Percentiles rank a stretch among this genome's conserved stretches.
phyloP scores from a whole-genome alignment of 169 alveolate genomes.

The Eimeria brunetti region DNA sequence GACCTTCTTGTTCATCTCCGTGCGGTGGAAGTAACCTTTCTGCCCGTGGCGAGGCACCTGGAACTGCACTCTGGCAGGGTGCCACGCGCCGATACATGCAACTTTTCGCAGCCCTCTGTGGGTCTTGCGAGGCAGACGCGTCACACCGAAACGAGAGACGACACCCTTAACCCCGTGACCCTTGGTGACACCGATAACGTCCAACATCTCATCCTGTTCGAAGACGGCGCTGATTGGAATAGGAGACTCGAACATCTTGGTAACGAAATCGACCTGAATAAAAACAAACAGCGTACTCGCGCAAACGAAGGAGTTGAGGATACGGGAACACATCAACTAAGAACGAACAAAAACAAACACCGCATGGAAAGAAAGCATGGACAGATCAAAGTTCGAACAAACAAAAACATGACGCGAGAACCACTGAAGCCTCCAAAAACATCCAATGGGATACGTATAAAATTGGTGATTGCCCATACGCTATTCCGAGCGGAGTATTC shows the following conservation, averaged over 20 bases:
- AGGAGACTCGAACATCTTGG: slow-evolving; percentile 97
- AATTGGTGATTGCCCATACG: too few relatives aligned
- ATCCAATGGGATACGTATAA: not conserved
- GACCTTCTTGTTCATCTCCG: slow-evolving; percentile 99
- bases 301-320: not conserved
- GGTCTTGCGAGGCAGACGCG: slow-evolving; percentile 99
- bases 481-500: too few relatives aligned
- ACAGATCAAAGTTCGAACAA: not conserved
- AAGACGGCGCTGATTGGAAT: slow-evolving; percentile 97
- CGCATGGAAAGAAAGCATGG: not conserved
- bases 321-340: not conserved
- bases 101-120: slow-evolving; percentile 99
- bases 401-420: not conserved
- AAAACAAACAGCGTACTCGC: not conserved
- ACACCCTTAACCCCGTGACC: slow-evolving; percentile 99
- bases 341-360: not conserved
- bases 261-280: slow-evolving; percentile 95
- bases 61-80: slow-evolving; percentile 99
- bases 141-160: slow-evolving; percentile 99
- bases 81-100: slow-evolving; percentile 99
- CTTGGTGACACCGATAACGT: slow-evolving; percentile 98
- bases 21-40: slow-evolving; percentile 99
- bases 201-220: slow-evolving; percentile 98
- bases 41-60: slow-evolving; percentile 99
- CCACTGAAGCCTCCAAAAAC: not conserved